These are phyloP conservation scores for Orbilia javanica DNA, from an alignment of 2,329 filamentous ascomycete species.

Conservation along the genomic window DNA sequence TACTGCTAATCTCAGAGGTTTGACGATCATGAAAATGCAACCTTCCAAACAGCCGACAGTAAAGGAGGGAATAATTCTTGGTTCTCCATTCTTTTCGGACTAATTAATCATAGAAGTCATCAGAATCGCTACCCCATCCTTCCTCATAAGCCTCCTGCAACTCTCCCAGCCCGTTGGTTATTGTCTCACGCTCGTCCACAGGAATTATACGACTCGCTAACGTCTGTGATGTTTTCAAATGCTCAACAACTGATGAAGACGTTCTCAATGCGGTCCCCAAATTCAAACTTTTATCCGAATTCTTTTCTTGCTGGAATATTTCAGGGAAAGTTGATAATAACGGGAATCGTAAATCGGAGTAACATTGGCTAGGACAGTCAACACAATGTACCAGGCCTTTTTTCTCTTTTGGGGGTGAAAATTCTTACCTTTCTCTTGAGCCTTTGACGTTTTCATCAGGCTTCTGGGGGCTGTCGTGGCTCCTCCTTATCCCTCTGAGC, in stretches of 20 bases:
- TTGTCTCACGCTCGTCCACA: constrained; percentile 82
- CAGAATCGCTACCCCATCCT: constrained; percentile 83
- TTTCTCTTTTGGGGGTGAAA: constrained; percentile 26
- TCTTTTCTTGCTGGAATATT: constrained; percentile 72
- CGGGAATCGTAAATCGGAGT: constrained; percentile 75
- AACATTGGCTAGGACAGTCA: constrained; percentile 43
- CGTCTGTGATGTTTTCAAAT: constrained; percentile 75
- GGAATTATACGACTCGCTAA: constrained; percentile 75
- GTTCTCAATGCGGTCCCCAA: constrained; percentile 76
- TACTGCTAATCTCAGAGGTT: constrained; percentile 17
- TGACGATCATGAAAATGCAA: constrained; percentile 24
- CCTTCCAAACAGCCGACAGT: constrained; percentile 11
- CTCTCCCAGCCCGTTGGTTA: constrained; percentile 84
- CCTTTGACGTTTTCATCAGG: constrained; percentile 29
- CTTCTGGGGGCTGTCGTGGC: constrained; percentile 37
- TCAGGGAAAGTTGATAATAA: constrained; percentile 85
- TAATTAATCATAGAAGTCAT: constrained; percentile 75
- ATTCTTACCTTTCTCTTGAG: constrained; percentile 49
- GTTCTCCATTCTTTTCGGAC: neutral
- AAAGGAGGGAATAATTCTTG: neutral
- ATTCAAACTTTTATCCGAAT: constrained; percentile 65
- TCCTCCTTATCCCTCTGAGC: constrained; percentile 47
- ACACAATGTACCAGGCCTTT: neutral
- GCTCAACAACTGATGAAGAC: constrained; percentile 78
- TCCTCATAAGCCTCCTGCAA: constrained; percentile 90